A percentile compares a stretch with the other conserved stretches of the same genome.
phyloP scores from a whole-genome alignment of 257 asterid genomes.

The Scutellaria barbata region DNA sequence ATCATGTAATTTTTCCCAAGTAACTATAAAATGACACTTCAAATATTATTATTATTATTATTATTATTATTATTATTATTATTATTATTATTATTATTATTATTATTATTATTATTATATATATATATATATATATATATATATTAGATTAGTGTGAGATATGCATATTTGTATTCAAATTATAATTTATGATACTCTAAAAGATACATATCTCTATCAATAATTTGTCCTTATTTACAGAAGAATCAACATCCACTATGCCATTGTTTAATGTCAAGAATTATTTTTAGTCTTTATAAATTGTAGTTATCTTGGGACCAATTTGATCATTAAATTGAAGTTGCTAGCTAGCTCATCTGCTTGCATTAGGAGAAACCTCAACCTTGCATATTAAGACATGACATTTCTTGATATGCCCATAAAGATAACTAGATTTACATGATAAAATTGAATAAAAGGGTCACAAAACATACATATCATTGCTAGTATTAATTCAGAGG shows the following conservation, averaged over 20 bases:
- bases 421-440: background rate
- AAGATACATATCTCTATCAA: background rate
- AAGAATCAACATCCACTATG: background rate
- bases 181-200: background rate
- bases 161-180: background rate
- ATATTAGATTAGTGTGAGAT: too few species aligned
- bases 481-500: background rate
- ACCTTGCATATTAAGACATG: too few species aligned
- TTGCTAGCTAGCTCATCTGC: slow-evolving; percentile 7
- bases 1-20: too few species aligned
- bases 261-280: background rate
- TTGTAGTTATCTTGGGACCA: slow-evolving; percentile 3
- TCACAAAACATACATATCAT: slow-evolving; percentile 1
- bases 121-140: too few species aligned
- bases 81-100: too few species aligned
- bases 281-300: background rate
- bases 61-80: too few species aligned
- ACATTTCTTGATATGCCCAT: background rate
- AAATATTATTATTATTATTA: too few species aligned
- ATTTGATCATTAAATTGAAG: slow-evolving; percentile 1
- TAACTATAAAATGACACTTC: too few species aligned
- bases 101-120: too few species aligned
- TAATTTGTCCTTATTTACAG: background rate
- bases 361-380: background rate
- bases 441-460: background rate